These are phyloP conservation scores for Ascosphaera apis DNA, from an alignment of 2,329 filamentous ascomycete species.

Conservation along the genomic window DNA sequence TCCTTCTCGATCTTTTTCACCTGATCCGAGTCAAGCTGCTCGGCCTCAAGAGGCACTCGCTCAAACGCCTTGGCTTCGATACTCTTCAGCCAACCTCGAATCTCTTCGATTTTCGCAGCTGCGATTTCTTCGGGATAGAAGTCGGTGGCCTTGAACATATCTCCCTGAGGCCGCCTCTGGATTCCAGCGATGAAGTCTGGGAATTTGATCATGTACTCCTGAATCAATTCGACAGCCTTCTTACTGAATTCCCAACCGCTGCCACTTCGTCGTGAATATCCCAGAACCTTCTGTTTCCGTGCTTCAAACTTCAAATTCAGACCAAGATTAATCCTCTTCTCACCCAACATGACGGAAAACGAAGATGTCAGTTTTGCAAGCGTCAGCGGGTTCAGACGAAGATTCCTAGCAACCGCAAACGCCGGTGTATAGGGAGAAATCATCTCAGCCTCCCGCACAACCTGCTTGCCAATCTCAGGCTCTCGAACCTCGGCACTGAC, in stretches of 20 bases:
- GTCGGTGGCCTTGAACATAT: constrained; percentile 62
- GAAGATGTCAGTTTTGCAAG: constrained; percentile 92
- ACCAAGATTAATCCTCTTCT: constrained; percentile 67
- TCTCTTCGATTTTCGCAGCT: constrained; percentile 69
- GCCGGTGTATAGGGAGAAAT: constrained; percentile 62
- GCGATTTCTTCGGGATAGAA: constrained; percentile 59
- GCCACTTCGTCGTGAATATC: constrained; percentile 69
- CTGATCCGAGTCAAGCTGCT: constrained; percentile 80
- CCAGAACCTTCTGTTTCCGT: constrained; percentile 84
- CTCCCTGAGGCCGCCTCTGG: constrained; percentile 61
- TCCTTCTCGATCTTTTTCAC: constrained; percentile 59
- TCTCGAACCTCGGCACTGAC: constrained; percentile 56
- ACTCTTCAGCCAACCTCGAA: constrained; percentile 76
- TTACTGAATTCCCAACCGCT: constrained; percentile 92
- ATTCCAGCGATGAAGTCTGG: constrained; percentile 88
- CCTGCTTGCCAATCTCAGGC: constrained; percentile 53
- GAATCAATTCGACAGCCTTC: constrained; percentile 57
- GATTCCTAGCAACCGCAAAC: constrained; percentile 61
- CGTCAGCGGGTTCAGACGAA: constrained; percentile 64
- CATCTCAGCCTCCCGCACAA: constrained; percentile 47
- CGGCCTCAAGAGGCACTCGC: constrained; percentile 82
- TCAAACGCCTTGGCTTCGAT: constrained; percentile 84
- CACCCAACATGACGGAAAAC: constrained; percentile 64
- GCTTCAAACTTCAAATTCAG: constrained; percentile 94
- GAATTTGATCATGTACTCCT: constrained; percentile 79